These are phyloP conservation scores for Cercis canadensis DNA, from an alignment of 306 rosid species.

Conservation along the genomic window DNA sequence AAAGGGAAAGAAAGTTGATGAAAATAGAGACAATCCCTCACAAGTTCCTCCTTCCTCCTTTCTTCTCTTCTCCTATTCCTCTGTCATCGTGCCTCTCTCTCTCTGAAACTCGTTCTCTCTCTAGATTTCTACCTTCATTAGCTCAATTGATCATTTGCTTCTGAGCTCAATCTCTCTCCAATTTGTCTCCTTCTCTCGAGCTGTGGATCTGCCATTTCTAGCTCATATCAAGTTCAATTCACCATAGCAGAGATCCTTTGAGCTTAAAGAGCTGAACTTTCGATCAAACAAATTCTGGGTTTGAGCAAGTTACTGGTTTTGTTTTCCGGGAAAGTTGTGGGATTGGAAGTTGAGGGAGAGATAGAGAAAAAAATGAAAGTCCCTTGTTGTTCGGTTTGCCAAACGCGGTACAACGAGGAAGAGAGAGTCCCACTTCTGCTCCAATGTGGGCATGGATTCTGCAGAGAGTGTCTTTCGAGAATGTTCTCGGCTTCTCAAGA, in stretches of 20 bases:
- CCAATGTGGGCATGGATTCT: conserved; percentile 98
- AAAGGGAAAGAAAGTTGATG: conserved; percentile 16
- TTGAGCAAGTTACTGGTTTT: conserved; percentile 11
- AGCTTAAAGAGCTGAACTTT: conserved; percentile 39
- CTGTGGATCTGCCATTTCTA: conserved; percentile 64
- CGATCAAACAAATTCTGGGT: conserved; percentile 37
- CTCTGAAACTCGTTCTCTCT: conserved; percentile 44
- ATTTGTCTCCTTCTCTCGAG: conserved; percentile 33
- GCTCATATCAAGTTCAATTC: conserved; percentile 30
- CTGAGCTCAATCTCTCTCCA: conserved; percentile 14
- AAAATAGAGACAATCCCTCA: conserved; percentile 25
- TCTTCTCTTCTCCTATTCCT: not conserved
- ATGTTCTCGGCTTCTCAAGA: conserved; percentile 83
- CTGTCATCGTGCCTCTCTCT: not conserved
- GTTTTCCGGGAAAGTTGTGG: conserved; percentile 12
- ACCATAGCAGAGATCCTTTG: conserved; percentile 35
- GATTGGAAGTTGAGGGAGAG: not conserved
- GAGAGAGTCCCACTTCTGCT: conserved; percentile 96
- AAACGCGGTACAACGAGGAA: conserved; percentile 95
- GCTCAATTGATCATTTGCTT: conserved; percentile 47
- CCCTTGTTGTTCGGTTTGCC: conserved; percentile 96
- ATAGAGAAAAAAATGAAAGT: conserved; percentile 64
- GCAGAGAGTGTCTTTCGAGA: conserved; percentile 82
- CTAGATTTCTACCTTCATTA: conserved; percentile 47
- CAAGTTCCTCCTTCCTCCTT: not conserved